Conservation (phyloP, 2,329 filamentous ascomycete species). For the Sclerotinia trifoliorum region DNA sequence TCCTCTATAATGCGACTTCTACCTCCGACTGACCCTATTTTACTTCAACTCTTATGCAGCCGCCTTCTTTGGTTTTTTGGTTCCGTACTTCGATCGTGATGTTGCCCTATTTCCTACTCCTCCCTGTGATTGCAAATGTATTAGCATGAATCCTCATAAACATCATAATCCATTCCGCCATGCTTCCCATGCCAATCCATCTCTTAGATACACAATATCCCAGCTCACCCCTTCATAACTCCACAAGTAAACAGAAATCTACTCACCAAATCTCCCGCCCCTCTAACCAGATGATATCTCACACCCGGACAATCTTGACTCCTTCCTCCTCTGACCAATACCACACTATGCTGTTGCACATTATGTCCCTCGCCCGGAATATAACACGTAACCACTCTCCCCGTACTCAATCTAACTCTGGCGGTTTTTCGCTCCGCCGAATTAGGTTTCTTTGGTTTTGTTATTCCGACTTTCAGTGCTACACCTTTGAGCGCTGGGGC, state of each 20-base stretch:
- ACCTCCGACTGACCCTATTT: slow-evolving; percentile 13
- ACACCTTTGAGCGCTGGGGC: slow-evolving; percentile 91
- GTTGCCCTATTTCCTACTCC: slow-evolving; percentile 83
- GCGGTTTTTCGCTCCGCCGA: slow-evolving; percentile 96
- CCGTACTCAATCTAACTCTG: slow-evolving; percentile 82
- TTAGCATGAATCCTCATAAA: slow-evolving; percentile 33
- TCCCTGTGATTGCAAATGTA: slow-evolving; percentile 55
- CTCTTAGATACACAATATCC: not conserved
- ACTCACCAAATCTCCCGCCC: slow-evolving; percentile 88
- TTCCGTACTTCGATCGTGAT: slow-evolving; percentile 93
- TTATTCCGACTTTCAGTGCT: slow-evolving; percentile 89
- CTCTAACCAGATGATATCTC: slow-evolving; percentile 88
- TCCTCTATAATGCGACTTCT: not conserved
- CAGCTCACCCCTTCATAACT: not conserved
- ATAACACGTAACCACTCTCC: slow-evolving; percentile 85
- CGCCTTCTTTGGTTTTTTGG: slow-evolving; percentile 94
- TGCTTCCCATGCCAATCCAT: not conserved
- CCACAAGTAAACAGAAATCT: not conserved
- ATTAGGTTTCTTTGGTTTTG: slow-evolving; percentile 98
- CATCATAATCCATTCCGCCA: not conserved
- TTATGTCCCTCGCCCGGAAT: slow-evolving; percentile 98
- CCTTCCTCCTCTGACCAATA: slow-evolving; percentile 89
- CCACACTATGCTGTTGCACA: slow-evolving; percentile 97
- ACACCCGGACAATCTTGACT: slow-evolving; percentile 98
- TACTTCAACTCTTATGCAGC: slow-evolving; percentile 22